These are phyloP conservation scores for Trichoderma pleuroti DNA, from an alignment of 2,329 filamentous ascomycete species.

Conservation along the genomic window DNA sequence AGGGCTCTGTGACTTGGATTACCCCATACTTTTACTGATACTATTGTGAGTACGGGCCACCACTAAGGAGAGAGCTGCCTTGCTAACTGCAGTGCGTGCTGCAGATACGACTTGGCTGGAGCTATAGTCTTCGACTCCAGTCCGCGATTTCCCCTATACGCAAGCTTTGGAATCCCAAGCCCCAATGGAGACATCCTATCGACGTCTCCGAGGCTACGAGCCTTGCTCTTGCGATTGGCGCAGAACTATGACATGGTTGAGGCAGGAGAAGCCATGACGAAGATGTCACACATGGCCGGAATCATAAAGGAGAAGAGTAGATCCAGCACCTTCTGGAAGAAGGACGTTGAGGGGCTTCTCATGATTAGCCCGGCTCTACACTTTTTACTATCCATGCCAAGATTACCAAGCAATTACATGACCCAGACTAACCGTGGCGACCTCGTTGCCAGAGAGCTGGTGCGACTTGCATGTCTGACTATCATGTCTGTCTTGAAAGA, in stretches of 20 bases:
- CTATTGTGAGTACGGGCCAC: neutral
- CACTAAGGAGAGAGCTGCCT: neutral
- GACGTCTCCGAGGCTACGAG: neutral
- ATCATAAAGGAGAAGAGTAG: neutral
- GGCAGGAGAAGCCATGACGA: neutral
- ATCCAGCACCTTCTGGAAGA: neutral
- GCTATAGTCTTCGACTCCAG: neutral
- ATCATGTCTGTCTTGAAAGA: neutral
- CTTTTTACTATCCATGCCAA: neutral
- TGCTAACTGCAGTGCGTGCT: neutral
- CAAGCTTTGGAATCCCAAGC: neutral
- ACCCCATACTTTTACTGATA: neutral
- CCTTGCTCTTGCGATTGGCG: neutral
- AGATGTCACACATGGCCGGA: neutral
- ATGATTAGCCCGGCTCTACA: neutral
- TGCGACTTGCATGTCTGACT: neutral
- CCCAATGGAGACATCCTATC: neutral
- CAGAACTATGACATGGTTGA: neutral
- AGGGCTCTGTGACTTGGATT: neutral
- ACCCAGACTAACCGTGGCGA: neutral
- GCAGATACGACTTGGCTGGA: neutral
- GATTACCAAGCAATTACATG: neutral
- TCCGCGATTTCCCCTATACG: neutral
- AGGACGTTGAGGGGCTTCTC: neutral
- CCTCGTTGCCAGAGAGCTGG: neutral